phyloP scores from a whole-genome alignment of 2,329 filamentous ascomycete species.

The Colletotrichum chrysophilum region DNA sequence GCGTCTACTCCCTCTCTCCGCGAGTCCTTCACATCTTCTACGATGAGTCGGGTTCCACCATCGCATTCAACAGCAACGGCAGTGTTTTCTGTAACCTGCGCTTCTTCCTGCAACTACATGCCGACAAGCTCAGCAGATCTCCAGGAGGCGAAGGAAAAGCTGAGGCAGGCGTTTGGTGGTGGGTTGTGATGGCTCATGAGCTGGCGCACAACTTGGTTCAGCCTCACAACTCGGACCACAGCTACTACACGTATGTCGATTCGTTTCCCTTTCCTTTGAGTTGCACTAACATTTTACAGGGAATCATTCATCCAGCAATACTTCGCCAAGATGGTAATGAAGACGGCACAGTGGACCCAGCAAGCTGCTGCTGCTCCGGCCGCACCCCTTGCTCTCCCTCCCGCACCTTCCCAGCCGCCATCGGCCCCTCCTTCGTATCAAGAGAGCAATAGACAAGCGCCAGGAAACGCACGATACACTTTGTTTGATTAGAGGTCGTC shows the following conservation, averaged over 20 bases:
- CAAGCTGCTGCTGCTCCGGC: neutral
- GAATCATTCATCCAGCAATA: slow-evolving; percentile 82
- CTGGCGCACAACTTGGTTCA: slow-evolving; percentile 90
- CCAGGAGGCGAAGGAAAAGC: slow-evolving; percentile 49
- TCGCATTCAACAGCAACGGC: slow-evolving; percentile 89
- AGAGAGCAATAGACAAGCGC: slow-evolving; percentile 15
- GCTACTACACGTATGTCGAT: slow-evolving; percentile 74
- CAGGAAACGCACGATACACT: slow-evolving; percentile 8
- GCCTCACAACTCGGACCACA: slow-evolving; percentile 79
- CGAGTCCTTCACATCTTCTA: slow-evolving; percentile 85
- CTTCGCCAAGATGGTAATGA: slow-evolving; percentile 71
- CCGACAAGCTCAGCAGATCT: slow-evolving; percentile 46
- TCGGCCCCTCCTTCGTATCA: slow-evolving; percentile 14
- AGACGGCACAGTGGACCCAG: slow-evolving; percentile 46
- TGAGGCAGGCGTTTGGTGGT: slow-evolving; percentile 87
- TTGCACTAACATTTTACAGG: slow-evolving; percentile 38
- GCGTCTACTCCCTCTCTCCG: slow-evolving; percentile 74
- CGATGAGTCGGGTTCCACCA: slow-evolving; percentile 78
- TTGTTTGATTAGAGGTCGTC: slow-evolving; percentile 19
- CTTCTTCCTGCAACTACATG: slow-evolving; percentile 84
- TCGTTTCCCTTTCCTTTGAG: neutral
- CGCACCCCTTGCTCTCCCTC: neutral
- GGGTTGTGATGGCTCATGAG: slow-evolving; percentile 94
- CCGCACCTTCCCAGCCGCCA: neutral
- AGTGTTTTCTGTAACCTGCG: slow-evolving; percentile 93